Evolutionary conservation across 1,139 yeast species (phyloP).

Genomic region (Trichomonascaceae sp.): DNA sequence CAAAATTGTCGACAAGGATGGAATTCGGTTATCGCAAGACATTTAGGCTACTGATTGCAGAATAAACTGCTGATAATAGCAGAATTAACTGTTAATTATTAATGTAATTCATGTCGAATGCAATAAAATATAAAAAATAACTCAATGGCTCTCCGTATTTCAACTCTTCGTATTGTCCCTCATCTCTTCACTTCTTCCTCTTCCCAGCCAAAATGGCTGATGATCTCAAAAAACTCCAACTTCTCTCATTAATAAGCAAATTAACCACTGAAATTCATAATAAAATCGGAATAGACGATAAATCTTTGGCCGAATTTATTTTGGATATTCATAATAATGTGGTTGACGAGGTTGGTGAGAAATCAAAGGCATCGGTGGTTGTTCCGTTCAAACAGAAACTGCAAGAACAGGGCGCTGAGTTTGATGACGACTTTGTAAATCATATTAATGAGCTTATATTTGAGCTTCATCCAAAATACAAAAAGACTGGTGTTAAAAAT

Average conservation of each 20-base stretch:
- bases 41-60: not conserved
- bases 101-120: not conserved
- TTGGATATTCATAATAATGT: conserved; percentile 37
- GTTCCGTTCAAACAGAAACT: conserved; percentile 41
- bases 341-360: conserved; percentile 5
- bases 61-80: not conserved
- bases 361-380: conserved; percentile 17
- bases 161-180: not conserved
- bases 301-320: conserved; percentile 54
- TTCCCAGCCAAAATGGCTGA: conserved; percentile 20
- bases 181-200: not conserved
- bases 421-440: conserved; percentile 42
- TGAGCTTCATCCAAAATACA: conserved; percentile 29
- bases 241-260: conserved; percentile 31
- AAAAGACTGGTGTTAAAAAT: conserved; percentile 8
- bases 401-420: conserved; percentile 57
- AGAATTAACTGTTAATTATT: not conserved
- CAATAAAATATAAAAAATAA: not conserved
- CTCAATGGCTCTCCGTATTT: no score
- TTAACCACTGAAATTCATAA: conserved; percentile 31
- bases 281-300: conserved; percentile 32
- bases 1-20: conserved; percentile 62
- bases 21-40: conserved; percentile 43
- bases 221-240: conserved; percentile 29
- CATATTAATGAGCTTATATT: conserved; percentile 34